Conservation (phyloP, 805 yeast genomes). For the Candida khao-thaluensis region DNA sequence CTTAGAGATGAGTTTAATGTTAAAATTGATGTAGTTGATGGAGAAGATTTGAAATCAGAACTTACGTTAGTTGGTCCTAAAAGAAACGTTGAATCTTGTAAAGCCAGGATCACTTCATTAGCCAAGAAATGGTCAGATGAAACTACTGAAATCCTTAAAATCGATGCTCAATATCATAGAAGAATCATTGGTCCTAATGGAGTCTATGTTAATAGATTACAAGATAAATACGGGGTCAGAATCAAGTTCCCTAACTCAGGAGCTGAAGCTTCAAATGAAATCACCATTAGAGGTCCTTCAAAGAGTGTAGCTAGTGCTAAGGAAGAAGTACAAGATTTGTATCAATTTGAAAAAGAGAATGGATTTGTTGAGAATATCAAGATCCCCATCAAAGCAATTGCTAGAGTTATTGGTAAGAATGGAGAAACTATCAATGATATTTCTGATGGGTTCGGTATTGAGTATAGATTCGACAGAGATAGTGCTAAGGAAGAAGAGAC, state of each 20-base stretch:
- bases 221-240: slow-evolving; percentile 79
- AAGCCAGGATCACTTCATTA: slow-evolving; percentile 52
- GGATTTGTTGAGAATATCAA: slow-evolving; percentile 63
- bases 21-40: slow-evolving; percentile 65
- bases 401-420: slow-evolving; percentile 84
- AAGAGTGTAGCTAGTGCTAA: slow-evolving; percentile 81
- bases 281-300: slow-evolving; percentile 82
- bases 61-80: slow-evolving; percentile 74
- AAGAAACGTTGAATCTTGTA: slow-evolving; percentile 73
- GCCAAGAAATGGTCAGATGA: slow-evolving; percentile 85
- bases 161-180: slow-evolving; percentile 79
- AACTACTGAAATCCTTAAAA: slow-evolving; percentile 55
- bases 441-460: slow-evolving; percentile 65
- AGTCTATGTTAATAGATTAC: slow-evolving; percentile 75
- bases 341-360: slow-evolving; percentile 84
- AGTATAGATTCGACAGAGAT: slow-evolving; percentile 46
- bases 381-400: slow-evolving; percentile 72
- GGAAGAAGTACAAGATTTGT: slow-evolving; percentile 78
- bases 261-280: slow-evolving; percentile 44
- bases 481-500: slow-evolving; percentile 43
- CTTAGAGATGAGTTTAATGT: slow-evolving; percentile 74
- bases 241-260: slow-evolving; percentile 63
- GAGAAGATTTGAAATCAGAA: slow-evolving; percentile 35
- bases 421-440: slow-evolving; percentile 85
- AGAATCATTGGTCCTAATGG: slow-evolving; percentile 84